These are phyloP conservation scores for Solanum bulbocastanum DNA, from an alignment of 257 asterid genomes.

Conservation along the genomic window DNA sequence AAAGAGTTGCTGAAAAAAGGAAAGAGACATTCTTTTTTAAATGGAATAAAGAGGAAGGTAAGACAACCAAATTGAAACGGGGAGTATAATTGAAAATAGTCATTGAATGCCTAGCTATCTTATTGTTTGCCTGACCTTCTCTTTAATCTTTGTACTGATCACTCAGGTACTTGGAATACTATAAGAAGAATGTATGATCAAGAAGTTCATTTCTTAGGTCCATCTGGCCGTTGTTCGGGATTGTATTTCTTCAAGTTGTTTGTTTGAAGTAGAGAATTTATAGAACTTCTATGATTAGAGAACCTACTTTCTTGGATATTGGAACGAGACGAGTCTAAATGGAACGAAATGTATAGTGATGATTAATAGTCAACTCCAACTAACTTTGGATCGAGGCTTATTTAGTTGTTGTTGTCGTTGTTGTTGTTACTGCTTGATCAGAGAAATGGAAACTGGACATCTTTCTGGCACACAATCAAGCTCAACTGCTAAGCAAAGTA, in stretches of 20 bases:
- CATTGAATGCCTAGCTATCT: background rate
- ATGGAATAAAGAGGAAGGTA: background rate
- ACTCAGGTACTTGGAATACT: conserved; percentile 17
- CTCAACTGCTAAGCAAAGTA: background rate
- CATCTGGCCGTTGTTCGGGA: background rate
- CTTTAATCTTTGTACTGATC: background rate
- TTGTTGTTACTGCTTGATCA: too few relatives aligned
- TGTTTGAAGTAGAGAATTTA: background rate
- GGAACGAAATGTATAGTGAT: background rate
- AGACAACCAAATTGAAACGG: background rate
- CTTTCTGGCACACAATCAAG: background rate
- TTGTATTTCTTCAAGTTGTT: background rate
- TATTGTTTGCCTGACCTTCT: background rate
- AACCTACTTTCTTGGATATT: background rate
- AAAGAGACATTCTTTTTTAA: too few relatives aligned
- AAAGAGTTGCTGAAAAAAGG: too few relatives aligned
- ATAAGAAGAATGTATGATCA: background rate
- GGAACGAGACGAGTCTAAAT: background rate
- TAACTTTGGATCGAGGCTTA: background rate
- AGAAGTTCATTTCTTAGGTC: background rate
- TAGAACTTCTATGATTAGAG: background rate
- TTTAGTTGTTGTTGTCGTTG: background rate
- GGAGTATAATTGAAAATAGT: background rate
- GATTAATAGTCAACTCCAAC: background rate
- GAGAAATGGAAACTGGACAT: background rate